Conservation (phyloP, 2,329 filamentous ascomycete genomes). For the Calonectria hawksworthii region DNA sequence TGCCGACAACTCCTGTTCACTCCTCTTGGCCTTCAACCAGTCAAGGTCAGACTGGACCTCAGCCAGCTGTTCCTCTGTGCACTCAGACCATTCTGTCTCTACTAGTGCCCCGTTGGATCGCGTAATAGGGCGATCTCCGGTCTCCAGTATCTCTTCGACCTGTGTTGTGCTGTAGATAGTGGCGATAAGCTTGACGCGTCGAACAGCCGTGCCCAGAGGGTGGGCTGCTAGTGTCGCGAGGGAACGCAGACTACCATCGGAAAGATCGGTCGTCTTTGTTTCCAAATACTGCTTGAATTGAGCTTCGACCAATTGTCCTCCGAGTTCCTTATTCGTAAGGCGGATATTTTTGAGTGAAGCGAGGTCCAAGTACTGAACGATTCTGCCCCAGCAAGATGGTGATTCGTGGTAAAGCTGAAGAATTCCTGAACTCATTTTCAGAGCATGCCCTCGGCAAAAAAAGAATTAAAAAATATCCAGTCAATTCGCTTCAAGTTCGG, state of each 20-base stretch:
- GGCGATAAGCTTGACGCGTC: not conserved
- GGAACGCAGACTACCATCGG: not conserved
- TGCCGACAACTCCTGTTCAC: not conserved
- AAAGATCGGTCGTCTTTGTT: not conserved
- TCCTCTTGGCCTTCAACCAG: not conserved
- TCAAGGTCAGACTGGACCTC: not conserved
- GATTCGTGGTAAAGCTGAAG: not conserved
- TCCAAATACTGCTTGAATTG: not conserved
- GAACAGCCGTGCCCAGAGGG: not conserved
- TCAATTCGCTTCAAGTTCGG: not conserved
- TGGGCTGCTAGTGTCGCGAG: not conserved
- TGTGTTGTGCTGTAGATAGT: not conserved
- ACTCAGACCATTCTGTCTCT: not conserved
- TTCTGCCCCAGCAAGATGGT: not conserved
- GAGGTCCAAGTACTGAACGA: not conserved
- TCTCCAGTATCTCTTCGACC: not conserved
- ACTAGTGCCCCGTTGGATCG: not conserved
- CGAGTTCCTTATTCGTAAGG: not conserved
- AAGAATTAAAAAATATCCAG: too few species aligned
- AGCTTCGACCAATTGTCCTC: not conserved
- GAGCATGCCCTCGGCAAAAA: not conserved
- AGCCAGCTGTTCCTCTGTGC: not conserved
- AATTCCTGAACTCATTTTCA: not conserved
- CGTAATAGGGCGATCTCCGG: not conserved
- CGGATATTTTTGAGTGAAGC: not conserved